Evolutionary conservation across 768 basidiomycete species (phyloP).

Genomic region (Atractiella rhizophila): DNA sequence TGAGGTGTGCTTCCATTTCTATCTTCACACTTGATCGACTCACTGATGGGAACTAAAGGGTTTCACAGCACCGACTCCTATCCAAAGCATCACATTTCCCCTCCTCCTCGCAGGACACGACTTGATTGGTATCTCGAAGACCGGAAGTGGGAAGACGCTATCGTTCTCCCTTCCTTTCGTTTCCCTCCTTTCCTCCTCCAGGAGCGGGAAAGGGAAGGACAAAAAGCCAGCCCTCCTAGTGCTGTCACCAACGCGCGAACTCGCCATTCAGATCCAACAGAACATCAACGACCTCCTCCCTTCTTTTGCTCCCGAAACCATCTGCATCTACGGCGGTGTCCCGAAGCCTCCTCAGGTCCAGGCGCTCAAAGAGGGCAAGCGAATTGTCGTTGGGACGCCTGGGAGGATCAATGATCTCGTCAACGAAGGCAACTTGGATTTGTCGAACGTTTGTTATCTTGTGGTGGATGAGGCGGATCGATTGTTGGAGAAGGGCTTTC

Average conservation of each 20-base stretch:
- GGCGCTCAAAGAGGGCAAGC: slow-evolving; percentile 33
- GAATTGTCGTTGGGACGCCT: slow-evolving; percentile 80
- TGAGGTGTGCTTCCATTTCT: slow-evolving; percentile 7
- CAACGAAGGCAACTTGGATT: slow-evolving; percentile 56
- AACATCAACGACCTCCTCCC: slow-evolving; percentile 48
- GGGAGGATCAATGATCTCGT: slow-evolving; percentile 81
- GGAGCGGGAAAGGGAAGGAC: slow-evolving; percentile 17
- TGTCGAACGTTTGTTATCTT: slow-evolving; percentile 64
- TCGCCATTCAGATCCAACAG: slow-evolving; percentile 83
- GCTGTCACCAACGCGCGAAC: slow-evolving; percentile 57
- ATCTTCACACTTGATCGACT: slow-evolving; percentile 8
- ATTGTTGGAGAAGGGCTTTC: slow-evolving; percentile 95
- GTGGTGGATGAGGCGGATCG: slow-evolving; percentile 94
- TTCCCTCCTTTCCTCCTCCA: slow-evolving; percentile 27
- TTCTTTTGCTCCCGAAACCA: slow-evolving; percentile 46
- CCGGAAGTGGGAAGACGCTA: slow-evolving; percentile 74
- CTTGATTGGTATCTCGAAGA: slow-evolving; percentile 94
- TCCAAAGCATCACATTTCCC: slow-evolving; percentile 1
- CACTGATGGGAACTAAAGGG: background rate
- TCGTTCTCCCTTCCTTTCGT: slow-evolving; percentile 82
- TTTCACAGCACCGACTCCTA: background rate
- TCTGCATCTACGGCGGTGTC: slow-evolving; percentile 88
- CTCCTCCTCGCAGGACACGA: slow-evolving; percentile 29
- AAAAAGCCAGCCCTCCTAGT: slow-evolving; percentile 13
- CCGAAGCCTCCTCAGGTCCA: slow-evolving; percentile 59